These are phyloP conservation scores for Maudiozyma saulgeensis DNA, from an alignment of 805 yeast genomes.

Conservation along the genomic window DNA sequence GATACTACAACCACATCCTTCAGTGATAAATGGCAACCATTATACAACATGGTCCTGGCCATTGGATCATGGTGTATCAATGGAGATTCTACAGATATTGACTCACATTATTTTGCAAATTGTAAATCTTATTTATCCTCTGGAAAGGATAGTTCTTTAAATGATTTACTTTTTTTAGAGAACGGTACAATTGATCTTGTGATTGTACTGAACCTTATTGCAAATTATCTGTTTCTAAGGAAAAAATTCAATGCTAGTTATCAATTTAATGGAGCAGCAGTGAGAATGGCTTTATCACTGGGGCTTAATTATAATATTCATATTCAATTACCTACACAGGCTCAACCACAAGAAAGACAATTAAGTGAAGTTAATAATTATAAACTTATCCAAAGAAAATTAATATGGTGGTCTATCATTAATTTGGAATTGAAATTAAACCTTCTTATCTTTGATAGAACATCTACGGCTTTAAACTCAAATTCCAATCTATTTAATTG, in stretches of 20 bases:
- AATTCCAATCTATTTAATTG: constrained; percentile 1
- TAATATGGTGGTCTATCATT: constrained; percentile 62
- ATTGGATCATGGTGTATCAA: constrained; percentile 62
- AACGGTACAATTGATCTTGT: constrained; percentile 49
- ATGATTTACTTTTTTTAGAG: constrained; percentile 37
- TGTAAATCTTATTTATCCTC: constrained; percentile 32
- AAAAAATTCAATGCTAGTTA: constrained; percentile 62
- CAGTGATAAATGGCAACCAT: constrained; percentile 39
- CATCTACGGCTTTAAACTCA: background rate
- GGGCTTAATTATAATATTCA: constrained; percentile 37
- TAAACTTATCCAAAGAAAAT: constrained; percentile 37
- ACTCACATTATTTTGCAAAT: constrained; percentile 45
- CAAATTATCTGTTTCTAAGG: constrained; percentile 55
- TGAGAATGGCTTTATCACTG: constrained; percentile 56
- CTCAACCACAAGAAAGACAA: background rate
- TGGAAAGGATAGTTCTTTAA: background rate
- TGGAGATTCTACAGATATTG: constrained; percentile 42
- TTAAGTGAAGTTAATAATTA: constrained; percentile 6
- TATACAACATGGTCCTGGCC: constrained; percentile 49
- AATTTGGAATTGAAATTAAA: constrained; percentile 57
- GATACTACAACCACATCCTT: constrained; percentile 16
- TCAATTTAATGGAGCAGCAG: constrained; percentile 55
- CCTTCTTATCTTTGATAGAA: constrained; percentile 22
- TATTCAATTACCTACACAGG: constrained; percentile 32
- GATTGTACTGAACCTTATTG: constrained; percentile 42